These are phyloP conservation scores for Lachancea waltii DNA, from an alignment of 805 yeast genomes.

Conservation along the genomic window DNA sequence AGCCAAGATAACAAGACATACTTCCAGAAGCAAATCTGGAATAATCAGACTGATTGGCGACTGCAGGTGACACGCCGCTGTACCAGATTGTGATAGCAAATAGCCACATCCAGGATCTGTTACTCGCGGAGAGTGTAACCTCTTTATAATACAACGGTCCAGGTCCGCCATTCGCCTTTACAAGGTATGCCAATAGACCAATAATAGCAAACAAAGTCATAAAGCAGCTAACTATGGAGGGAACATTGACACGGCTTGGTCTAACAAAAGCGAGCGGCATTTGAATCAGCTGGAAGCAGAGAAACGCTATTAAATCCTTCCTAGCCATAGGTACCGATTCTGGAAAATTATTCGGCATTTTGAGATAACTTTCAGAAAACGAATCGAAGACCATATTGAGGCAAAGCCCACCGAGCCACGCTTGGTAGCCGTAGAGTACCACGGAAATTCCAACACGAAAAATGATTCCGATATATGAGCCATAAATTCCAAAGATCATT, in stretches of 20 bases:
- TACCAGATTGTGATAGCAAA: constrained; percentile 37
- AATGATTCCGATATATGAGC: constrained; percentile 32
- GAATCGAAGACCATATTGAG: constrained; percentile 29
- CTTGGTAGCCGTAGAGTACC: constrained; percentile 37
- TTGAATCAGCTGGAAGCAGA: constrained; percentile 34
- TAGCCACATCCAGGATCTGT: constrained; percentile 37
- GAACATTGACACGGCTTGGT: constrained; percentile 29
- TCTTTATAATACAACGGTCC: constrained; percentile 28
- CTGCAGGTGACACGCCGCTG: constrained; percentile 35
- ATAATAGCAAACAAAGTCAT: constrained; percentile 27
- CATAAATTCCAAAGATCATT: constrained; percentile 34
- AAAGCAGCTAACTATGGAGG: constrained; percentile 23
- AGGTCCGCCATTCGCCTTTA: constrained; percentile 29
- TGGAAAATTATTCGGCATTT: constrained; percentile 25
- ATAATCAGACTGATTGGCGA: constrained; percentile 37
- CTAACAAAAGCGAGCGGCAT: constrained; percentile 26
- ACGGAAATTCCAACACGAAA: constrained; percentile 34
- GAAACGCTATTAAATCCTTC: constrained; percentile 36
- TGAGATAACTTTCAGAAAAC: constrained; percentile 20
- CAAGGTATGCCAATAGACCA: constrained; percentile 30
- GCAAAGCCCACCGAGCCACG: constrained; percentile 35
- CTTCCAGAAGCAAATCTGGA: constrained; percentile 34
- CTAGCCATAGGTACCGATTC: constrained; percentile 33
- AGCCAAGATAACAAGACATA: constrained; percentile 28
- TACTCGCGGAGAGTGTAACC: constrained; percentile 21